Evolutionary conservation across 108 stramenopile genomes (phyloP), one percentile per base, ranked within the genome.

Genomic region (Pseudonitzschia pungens): DNA sequence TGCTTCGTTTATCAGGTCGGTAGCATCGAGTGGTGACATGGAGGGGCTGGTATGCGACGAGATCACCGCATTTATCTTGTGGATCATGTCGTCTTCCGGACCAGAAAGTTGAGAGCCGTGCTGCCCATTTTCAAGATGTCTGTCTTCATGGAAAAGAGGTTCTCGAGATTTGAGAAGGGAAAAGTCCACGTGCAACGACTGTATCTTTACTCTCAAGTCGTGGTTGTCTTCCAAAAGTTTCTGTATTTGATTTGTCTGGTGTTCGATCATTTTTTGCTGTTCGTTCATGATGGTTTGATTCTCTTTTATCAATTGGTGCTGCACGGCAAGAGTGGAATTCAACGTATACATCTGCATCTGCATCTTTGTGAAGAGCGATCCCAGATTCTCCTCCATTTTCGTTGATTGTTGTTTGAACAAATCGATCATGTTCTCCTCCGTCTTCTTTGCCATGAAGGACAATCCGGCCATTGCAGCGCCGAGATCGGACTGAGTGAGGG

Each of bases 401-500:
- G 26, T 44, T 26, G 60, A 59, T 52, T 79, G 67, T 56, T 73
- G 50, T 11, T 26, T 65, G 16, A 79, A 36, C 27, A 60, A 44
- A 18, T 79, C 54, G 48, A 58, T 58, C 32, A 79, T 74, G 0
- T 42, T 44, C 24, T 71, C 56, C 68, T 80, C 73, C 31, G 74
- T 71, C 26, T 63, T 36, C 33, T 74, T 50, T 20, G 74, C 79
- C 66, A 80, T 60, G n/a, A 80, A 71, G 29, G 79, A 80, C 40
- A 80, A 42, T 45, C 70, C 59, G 26, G 79, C 70, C 79, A 80
- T 80, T 74, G 74, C 79, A 16, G 79, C 74, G 20, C 79, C 79
- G 16, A 80, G 57, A 59, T 80, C 79, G 7, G 40, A 45, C 64
- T 75, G 70, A 11, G 74, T 68, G 14, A 80, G 22, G 16, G 60